These are phyloP conservation scores for Boletus mariae DNA, from an alignment of 1,284 basidiomycete species.

Conservation along the genomic window DNA sequence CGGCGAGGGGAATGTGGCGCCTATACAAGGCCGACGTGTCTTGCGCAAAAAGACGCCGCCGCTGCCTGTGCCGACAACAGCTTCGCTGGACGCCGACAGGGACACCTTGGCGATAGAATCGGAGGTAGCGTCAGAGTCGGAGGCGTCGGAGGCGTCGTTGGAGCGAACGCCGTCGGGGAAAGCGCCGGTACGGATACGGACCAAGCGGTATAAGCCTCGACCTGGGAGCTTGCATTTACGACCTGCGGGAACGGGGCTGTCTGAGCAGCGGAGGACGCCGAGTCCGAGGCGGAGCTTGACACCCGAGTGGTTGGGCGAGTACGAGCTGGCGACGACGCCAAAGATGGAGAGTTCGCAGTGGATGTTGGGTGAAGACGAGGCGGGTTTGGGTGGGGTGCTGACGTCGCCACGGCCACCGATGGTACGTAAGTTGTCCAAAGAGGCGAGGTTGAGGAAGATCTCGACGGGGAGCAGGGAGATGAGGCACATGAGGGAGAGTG, in stretches of 20 bases:
- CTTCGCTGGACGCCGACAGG: slow-evolving; percentile 16
- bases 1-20: slow-evolving; percentile 5
- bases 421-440: slow-evolving; percentile 44
- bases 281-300: slow-evolving; percentile 41
- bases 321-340: slow-evolving; percentile 51
- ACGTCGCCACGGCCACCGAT: slow-evolving; percentile 34
- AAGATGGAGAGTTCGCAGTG: slow-evolving; percentile 40
- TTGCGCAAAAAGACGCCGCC: slow-evolving; percentile 39
- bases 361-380: slow-evolving; percentile 3
- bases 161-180: slow-evolving; percentile 35
- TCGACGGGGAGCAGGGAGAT: slow-evolving; percentile 39
- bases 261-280: slow-evolving; percentile 27
- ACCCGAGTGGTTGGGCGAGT: slow-evolving; percentile 54
- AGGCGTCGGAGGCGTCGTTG: slow-evolving; percentile 43
- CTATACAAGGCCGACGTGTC: slow-evolving; percentile 28
- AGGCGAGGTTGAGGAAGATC: slow-evolving; percentile 43
- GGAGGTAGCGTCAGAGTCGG: slow-evolving; percentile 10
- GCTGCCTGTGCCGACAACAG: slow-evolving; percentile 17
- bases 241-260: slow-evolving; percentile 10
- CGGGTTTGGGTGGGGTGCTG: slow-evolving; percentile 9
- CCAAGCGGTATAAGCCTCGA: slow-evolving; percentile 46
- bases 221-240: slow-evolving; percentile 46
- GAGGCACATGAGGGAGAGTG: slow-evolving; percentile 49
- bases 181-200: slow-evolving; percentile 39
- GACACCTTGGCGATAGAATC: slow-evolving; percentile 36